Evolutionary conservation across 257 asterid species (phyloP).

Genomic region (Scutellaria barbata): DNA sequence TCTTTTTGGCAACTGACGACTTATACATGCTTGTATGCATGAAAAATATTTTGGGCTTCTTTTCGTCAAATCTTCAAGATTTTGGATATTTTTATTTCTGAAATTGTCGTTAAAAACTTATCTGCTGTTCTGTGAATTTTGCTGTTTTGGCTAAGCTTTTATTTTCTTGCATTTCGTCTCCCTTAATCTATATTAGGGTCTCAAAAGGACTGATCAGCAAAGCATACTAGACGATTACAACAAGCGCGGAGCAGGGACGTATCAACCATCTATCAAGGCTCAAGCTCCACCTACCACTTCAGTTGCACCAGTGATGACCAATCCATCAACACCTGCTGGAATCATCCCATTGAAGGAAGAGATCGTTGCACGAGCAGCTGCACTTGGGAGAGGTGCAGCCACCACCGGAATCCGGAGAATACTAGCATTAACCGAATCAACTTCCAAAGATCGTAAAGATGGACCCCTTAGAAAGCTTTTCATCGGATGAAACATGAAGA

Average conservation of each 20-base stretch:
- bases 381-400: constrained; percentile 97
- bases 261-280: constrained; percentile 57
- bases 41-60: no score
- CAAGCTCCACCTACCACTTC: constrained; percentile 53
- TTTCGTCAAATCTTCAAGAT: no score
- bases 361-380: constrained; percentile 94
- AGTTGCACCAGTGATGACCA: constrained; percentile 49
- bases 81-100: no score
- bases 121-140: background rate
- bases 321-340: constrained; percentile 57
- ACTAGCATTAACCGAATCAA: constrained; percentile 86
- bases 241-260: constrained; percentile 82
- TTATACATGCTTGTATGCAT: no score
- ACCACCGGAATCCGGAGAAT: constrained; percentile 89
- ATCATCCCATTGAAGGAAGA: constrained; percentile 80
- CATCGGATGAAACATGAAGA: constrained; percentile 54
- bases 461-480: constrained; percentile 93
- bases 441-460: constrained; percentile 91
- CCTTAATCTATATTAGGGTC: constrained; percentile 61
- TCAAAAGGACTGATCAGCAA: constrained; percentile 91
- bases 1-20: constrained; percentile 15
- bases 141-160: background rate
- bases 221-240: constrained; percentile 88
- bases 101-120: no score
- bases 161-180: background rate